Conservation (phyloP, 805 yeast genomes). For the Pichia heedii region DNA sequence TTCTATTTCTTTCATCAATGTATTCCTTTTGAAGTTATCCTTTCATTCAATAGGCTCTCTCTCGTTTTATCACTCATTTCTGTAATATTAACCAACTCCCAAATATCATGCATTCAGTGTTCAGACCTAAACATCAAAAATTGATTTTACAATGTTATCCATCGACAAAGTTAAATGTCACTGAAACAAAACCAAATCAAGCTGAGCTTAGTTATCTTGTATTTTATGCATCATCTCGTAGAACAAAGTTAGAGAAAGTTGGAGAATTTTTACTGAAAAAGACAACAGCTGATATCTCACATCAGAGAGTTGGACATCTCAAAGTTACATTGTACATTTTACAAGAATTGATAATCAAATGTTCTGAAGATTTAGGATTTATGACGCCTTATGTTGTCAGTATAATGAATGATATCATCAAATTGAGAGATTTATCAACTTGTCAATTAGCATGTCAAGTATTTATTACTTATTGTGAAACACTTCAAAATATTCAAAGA, state of each 20-base stretch:
- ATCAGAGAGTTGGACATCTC: conserved; percentile 66
- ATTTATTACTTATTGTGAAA: conserved; percentile 23
- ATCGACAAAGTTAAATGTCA: conserved; percentile 48
- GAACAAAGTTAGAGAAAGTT: conserved; percentile 84
- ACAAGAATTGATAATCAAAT: conserved; percentile 58
- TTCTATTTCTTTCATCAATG: no score
- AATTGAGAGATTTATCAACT: conserved; percentile 52
- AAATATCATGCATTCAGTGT: conserved; percentile 12
- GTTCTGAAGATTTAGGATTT: conserved; percentile 76
- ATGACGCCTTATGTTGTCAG: conserved; percentile 62
- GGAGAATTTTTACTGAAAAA: conserved; percentile 57
- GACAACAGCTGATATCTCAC: conserved; percentile 50
- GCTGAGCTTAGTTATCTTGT: conserved; percentile 83
- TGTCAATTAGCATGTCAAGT: conserved; percentile 36
- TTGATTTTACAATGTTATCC: conserved; percentile 89
- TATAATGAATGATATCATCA: conserved; percentile 45
- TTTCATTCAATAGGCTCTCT: no score
- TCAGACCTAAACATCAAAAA: conserved; percentile 75
- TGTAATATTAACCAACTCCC: no score
- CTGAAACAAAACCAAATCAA: conserved; percentile 85
- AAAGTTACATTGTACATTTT: conserved; percentile 72
- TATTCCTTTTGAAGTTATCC: no score
- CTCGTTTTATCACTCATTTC: no score
- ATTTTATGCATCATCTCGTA: conserved; percentile 83
- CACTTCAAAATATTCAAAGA: conserved; percentile 20